Base-by-base conservation (phyloP, 2,329 filamentous ascomycete genomes). In the Pseudodiploospora longispora region DNA sequence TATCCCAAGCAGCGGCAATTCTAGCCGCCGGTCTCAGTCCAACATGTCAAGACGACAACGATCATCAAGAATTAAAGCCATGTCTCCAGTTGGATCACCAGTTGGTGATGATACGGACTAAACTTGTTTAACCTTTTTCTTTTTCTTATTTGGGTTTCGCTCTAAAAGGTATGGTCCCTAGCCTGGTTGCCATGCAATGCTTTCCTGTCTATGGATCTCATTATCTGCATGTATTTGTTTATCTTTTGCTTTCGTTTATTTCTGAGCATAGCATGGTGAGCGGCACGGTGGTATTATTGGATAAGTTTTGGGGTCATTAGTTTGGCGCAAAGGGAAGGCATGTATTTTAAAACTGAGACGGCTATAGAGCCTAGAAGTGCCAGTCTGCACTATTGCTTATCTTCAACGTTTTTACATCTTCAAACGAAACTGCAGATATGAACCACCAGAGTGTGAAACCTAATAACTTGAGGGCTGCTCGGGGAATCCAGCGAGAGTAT, bases 1-100 rank as follows among this genome's bases (percentile, higher is more conserved):
- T 7, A 74, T 74, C 12, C 47, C 61, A 40, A 72, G 71, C 58
- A 67, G 65, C 12, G 62, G 68, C 34, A 58, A 59, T 6, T 37
- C 36, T 27, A 51, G 51, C 32, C 50, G 54, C 36, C 55, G 56
- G 27, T 52, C 56, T 39, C 48, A 54, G 39, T 60, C 58, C 10
- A 61, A 55, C 35, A 55, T 57, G 31, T 53, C 55, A 10, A 60
- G 55, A 44, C 58, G 57, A 35, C 56, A 55, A 42, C 57, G 50
- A 44, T 58, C 63, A 6, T 51, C 52, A 5, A 61, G 57, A 44
- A 53, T 49, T 39, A 55, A 44, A 38, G 38, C 52, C 10, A 46
- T 60, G 29, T 53, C 58, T 27, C 57, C 58, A 42, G 55, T 58
- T 27, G 59, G 57, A n/a, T 65, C 64, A 5, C 63, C 64, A 19